phyloP scores from a whole-genome alignment of 768 basidiomycete species.

The Xerocomellus intermedius region DNA sequence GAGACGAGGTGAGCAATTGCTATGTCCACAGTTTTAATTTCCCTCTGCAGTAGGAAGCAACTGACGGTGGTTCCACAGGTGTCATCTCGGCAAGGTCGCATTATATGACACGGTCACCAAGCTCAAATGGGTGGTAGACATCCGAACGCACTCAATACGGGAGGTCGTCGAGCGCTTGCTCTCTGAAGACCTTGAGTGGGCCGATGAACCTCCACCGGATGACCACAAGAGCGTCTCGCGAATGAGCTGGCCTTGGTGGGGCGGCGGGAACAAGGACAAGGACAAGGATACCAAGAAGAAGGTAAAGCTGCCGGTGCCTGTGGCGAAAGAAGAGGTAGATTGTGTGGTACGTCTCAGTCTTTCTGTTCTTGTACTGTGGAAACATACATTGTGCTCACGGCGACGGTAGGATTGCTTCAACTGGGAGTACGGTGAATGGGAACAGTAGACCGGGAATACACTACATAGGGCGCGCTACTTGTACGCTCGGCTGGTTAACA shows the following conservation, averaged over 20 bases:
- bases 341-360: conserved; percentile 52
- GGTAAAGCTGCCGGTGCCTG: conserved; percentile 43
- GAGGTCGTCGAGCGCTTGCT: conserved; percentile 68
- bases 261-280: conserved; percentile 29
- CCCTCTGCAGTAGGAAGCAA: neutral
- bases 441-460: neutral
- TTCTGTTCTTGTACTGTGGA: neutral
- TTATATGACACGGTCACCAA: conserved; percentile 84
- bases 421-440: conserved; percentile 62
- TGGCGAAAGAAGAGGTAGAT: conserved; percentile 51
- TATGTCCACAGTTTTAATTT: neutral
- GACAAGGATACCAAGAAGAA: conserved; percentile 17
- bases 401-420: conserved; percentile 61
- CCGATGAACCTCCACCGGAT: conserved; percentile 19
- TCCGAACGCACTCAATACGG: conserved; percentile 70
- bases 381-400: neutral
- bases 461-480: neutral
- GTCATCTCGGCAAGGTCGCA: conserved; percentile 82
- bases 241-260: conserved; percentile 30
- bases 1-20: conserved; percentile 52
- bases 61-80: conserved; percentile 38
- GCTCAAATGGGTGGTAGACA: conserved; percentile 74
- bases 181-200: conserved; percentile 54
- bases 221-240: conserved; percentile 2
- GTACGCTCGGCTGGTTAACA: neutral